Evolutionary conservation across 2,329 filamentous ascomycete species (phyloP), one percentile per base, ranked within the genome.

Genomic region (Phyllachora maydis): DNA sequence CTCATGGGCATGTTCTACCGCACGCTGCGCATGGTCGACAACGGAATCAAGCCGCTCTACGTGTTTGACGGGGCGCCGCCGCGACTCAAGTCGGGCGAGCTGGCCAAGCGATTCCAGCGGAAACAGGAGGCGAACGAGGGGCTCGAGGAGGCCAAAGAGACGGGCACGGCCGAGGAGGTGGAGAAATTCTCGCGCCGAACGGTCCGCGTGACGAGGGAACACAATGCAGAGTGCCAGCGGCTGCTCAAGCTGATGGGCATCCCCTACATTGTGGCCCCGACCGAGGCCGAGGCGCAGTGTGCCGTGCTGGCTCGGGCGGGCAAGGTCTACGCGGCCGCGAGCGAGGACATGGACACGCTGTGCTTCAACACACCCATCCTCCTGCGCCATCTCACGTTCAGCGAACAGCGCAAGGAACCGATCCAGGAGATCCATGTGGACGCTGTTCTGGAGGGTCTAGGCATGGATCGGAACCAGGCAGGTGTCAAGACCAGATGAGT

Each of bases 1-100:
- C 57, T 98, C 10, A 95, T 98, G 83, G 88, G 88, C 42, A 85
- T 98, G 71, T 98, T 98, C 58, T 98, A 98, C 59, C 83, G 88
- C 38, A 98, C 88, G 3, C 63, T 98, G 5, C 82, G 88, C 38
- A 95, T 98, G 55, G 79, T 95, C 40, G 88, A 98, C 52, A 95
- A 93, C 39, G 88, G 88, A 28, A 95, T 98, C 56, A 98, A 98
- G 46, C 88, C 88, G 2, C 65, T 98, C 35, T 98, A 92, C 48
- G 85, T 98, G 28, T 98, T 98, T 45, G 88, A 98, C 38, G 88
- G 88, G 28, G 82, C 83, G 7, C 88, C 88, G 11, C 88, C 88
- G 1, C 95, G 93, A 47, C 71, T 98, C 44, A 98, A 98, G 54
- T 92, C 82, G 0, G 88, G 88, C 32, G 88, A 98, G 53, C 60